Percentiles rank a stretch among this genome's conserved stretches.
Conservation (phyloP, 2,329 filamentous ascomycete species). For the Elsinoe fawcettii region DNA sequence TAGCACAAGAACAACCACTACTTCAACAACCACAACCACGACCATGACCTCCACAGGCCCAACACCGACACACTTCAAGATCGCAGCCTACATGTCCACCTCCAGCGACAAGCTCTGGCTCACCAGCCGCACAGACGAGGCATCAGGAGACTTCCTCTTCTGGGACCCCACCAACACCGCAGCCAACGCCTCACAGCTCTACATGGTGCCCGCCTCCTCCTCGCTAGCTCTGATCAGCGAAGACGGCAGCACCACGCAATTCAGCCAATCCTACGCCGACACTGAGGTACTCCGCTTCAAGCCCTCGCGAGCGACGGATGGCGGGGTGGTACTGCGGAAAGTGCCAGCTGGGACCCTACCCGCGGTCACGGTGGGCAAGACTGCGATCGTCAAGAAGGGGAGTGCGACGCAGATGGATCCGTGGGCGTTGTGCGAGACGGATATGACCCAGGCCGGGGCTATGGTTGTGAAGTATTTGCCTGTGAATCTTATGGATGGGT, state of each 20-base stretch:
- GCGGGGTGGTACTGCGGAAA: background rate
- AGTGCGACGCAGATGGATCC: background rate
- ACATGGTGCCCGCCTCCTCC: background rate
- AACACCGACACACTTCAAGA: background rate
- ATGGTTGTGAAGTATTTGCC: constrained; percentile 7
- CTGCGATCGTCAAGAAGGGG: background rate
- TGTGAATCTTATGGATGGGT: constrained; percentile 8
- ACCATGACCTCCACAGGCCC: background rate
- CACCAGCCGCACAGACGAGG: background rate
- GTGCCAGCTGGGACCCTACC: background rate
- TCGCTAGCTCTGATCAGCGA: background rate
- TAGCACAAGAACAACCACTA: background rate
- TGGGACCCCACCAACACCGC: background rate
- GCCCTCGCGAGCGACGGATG: background rate
- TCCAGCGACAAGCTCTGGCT: background rate
- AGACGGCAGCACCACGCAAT: background rate
- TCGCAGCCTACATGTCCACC: background rate
- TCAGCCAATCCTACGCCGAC: background rate
- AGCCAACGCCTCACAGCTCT: background rate
- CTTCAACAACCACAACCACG: background rate
- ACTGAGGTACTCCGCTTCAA: background rate
- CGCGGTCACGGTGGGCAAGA: background rate
- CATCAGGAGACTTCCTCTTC: background rate
- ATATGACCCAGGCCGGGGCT: background rate
- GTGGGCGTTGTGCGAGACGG: constrained; percentile 11